These are phyloP conservation scores for Oryza meridionalis DNA, from an alignment of 176 grass and related monocot species.

Conservation along the genomic window DNA sequence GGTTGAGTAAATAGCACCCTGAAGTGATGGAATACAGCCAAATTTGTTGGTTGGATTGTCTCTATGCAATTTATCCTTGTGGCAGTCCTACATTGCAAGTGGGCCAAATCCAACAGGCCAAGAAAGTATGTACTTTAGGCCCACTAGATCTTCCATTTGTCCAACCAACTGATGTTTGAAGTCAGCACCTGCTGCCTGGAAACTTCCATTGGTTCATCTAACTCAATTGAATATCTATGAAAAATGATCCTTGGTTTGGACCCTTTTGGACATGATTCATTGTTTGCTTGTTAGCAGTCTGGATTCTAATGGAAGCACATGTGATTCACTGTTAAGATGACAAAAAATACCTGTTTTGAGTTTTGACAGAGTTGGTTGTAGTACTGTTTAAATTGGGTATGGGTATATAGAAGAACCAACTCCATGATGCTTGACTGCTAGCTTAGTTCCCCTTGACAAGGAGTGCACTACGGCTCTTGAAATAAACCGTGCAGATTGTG, in stretches of 20 bases:
- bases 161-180: background rate
- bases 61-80: slow-evolving; percentile 15
- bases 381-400: background rate
- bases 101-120: slow-evolving; percentile 11
- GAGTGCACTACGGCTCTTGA: background rate
- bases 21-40: background rate
- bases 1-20: slow-evolving; percentile 3
- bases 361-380: background rate
- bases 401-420: background rate
- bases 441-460: background rate
- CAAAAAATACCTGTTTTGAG: background rate
- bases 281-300: background rate
- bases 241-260: background rate
- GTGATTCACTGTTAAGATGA: background rate
- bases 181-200: background rate
- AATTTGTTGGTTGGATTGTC: background rate
- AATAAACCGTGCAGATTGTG: background rate
- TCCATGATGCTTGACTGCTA: background rate
- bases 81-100: background rate
- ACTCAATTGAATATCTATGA: background rate
- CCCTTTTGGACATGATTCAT: background rate
- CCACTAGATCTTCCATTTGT: background rate
- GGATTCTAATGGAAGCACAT: background rate
- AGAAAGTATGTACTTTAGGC: background rate
- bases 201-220: slow-evolving; percentile 19